Evolutionary conservation across 2,329 filamentous ascomycete genomes (phyloP), one percentile per base, ranked within the genome.

Genomic region (Monosporascus sp.): DNA sequence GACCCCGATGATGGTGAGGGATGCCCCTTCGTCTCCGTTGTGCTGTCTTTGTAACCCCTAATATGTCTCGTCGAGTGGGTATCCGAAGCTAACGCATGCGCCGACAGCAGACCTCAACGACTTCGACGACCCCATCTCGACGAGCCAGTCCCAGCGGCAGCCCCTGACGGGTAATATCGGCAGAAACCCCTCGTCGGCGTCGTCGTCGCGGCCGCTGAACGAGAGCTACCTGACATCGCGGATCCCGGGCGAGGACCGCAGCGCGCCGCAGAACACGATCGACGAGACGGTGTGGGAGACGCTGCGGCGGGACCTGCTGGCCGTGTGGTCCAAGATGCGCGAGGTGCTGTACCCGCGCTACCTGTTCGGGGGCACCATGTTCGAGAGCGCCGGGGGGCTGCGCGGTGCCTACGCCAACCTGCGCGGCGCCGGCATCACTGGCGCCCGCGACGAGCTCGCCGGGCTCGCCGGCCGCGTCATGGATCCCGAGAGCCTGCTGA

Each of bases 231-330:
- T 97, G 62, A 96, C 91, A 26, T 94, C 90, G 22, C 85, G 86
- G 54, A 95, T 99, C 67, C 87, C 88, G 2, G 94, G 94, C 61
- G 93, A 97, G 72, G 94, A 99, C 76, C 88, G 94, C 52, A 83
- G 88, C 59, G 92, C 94, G 17, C 84, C 91, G 7, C 85, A 87
- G 61, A 96, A 95, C 74, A 99, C 94, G 46, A 95, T 99, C 71
- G 94, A 99, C 72, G 94, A 99, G 75, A 87, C 86, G 2, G 94
- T 99, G 41, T 99, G 94, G 94, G 90, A 93, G 44, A 99, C 94
- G n/a, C 78, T 99, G 56, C 90, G 89, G 50, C 87, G 94, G 61
- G 94, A 99, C 71, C 76, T 99, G 60, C 74, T 93, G 7, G 94
- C 91, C 26, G 91, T 97, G 37, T 97, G 94, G 93, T 89, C 90